phyloP scores from a whole-genome alignment of 2,329 filamentous ascomycete genomes.

The Hypoxylon sp. region DNA sequence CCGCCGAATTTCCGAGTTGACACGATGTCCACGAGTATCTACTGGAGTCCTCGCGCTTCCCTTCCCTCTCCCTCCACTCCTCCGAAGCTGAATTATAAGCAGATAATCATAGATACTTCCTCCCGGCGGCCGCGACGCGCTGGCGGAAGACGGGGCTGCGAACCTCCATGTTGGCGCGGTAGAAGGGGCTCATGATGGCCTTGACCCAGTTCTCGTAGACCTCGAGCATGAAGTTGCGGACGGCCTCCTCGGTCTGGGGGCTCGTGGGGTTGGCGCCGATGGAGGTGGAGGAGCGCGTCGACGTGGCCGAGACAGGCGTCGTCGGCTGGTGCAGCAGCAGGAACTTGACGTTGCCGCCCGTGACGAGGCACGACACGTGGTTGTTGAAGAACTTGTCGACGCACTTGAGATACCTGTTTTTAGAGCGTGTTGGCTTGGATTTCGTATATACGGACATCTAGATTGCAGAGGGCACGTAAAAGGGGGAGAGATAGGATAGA shows the following conservation, averaged over 20 bases:
- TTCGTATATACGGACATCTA: conserved; percentile 16
- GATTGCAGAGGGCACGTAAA: neutral
- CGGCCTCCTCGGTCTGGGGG: conserved; percentile 92
- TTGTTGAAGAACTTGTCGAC: conserved; percentile 97
- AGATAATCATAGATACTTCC: conserved; percentile 79
- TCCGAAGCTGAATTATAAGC: no score
- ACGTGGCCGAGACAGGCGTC: conserved; percentile 20
- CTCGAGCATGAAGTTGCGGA: conserved; percentile 92
- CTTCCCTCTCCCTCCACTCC: no score
- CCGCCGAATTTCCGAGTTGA: conserved; percentile 2
- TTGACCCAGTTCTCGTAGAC: conserved; percentile 98
- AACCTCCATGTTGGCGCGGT: conserved; percentile 83
- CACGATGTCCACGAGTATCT: no score
- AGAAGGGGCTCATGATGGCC: conserved; percentile 97
- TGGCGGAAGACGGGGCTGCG: conserved; percentile 85
- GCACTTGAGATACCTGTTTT: conserved; percentile 93
- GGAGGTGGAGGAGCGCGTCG: conserved; percentile 61
- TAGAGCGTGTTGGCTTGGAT: no score
- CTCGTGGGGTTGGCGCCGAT: conserved; percentile 85
- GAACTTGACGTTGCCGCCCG: conserved; percentile 91
- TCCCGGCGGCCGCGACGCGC: conserved; percentile 84
- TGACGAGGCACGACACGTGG: conserved; percentile 94
- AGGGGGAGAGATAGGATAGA: neutral
- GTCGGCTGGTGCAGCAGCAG: conserved; percentile 86
- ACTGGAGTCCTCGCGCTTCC: no score